Base-by-base conservation (phyloP, 2,329 filamentous ascomycete genomes). In the Colletotrichum plurivorum region DNA sequence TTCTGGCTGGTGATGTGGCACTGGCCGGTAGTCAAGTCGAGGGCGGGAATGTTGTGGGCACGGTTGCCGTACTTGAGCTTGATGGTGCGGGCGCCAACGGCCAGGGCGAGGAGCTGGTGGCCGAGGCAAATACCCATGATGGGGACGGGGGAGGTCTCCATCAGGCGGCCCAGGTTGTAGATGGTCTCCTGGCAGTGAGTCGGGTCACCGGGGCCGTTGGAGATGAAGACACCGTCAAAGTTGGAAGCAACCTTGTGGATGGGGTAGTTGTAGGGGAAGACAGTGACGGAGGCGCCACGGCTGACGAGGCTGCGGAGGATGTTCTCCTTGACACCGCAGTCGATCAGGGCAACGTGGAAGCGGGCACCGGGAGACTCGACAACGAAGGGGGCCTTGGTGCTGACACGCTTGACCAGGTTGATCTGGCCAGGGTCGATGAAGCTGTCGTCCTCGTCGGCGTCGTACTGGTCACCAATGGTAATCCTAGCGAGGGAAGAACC, bases 51-150 rank as follows among this genome's bases (percentile, higher is more conserved):
- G 87, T 99, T 99, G 88, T 98, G 96, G 18, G 95, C 96, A 75
- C 96, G 93, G 89, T 99, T 99, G 78, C 96, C 96, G 82, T 98
- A 99, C 89, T 98, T 98, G 83, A 99, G 90, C 89, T 98, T 98
- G 84, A 97, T 92, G 71, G 96, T 98, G 76, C 90, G 88, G 63
- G 94, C 96, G 72, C 96, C 96, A 69, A 93, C 88, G 56, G 96
- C 94, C 74, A 98, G 89, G 73, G 95, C 95, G 67, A 99, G 88
- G 61, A 99, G 91, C 87, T 99, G 96, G 84, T 99, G 96, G 73
- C 96, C 96, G 73, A 99, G 90, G 81, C 96, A 99, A 78, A 99
- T 98, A 76, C 96, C 96, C 91, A 99, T 97, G 83, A 99, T 91
- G 68, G 96, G 96, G 41, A 97, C 89, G 75, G 94, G 91, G 55